Conservation (phyloP, 495 filamentous ascomycete species). For the Aspergillus leporis region DNA sequence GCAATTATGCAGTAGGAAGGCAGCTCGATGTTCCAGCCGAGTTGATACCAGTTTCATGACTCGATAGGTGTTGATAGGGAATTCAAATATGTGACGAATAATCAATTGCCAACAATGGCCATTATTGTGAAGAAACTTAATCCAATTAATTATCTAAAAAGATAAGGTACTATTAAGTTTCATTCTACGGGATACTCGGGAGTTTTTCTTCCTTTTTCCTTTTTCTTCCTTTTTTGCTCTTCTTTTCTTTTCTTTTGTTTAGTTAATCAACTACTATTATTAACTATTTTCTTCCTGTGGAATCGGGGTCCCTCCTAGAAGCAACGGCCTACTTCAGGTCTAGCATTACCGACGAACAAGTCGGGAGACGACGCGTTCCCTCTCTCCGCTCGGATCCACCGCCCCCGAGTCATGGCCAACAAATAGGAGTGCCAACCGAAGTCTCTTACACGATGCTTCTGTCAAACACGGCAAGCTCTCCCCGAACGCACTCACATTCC, state of each 20-base stretch:
- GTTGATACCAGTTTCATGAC: not conserved
- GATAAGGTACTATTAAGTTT: too few species aligned
- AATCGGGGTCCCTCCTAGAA: not conserved
- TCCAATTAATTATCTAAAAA: not conserved
- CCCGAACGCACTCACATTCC: not conserved
- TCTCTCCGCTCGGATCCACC: not conserved
- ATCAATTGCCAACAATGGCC: slow-evolving; percentile 2
- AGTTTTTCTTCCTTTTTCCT: not conserved
- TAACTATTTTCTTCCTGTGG: too few species aligned
- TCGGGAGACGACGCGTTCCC: not conserved
- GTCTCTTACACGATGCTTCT: not conserved
- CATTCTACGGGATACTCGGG: too few species aligned
- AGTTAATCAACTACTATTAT: too few species aligned
- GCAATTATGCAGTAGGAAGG: too few species aligned
- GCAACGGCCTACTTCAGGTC: not conserved
- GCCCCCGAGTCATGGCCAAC: slow-evolving; percentile 1
- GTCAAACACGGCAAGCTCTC: not conserved
- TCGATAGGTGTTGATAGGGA: not conserved
- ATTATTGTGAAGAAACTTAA: not conserved
- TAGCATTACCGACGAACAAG: not conserved
- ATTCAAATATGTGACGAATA: not conserved
- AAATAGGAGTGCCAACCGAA: slow-evolving; percentile 5
- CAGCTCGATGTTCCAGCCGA: not conserved
- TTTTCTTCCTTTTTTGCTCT: too few species aligned
- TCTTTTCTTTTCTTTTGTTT: too few species aligned